These are phyloP conservation scores for Cytospora leucostoma DNA, from an alignment of 2,329 filamentous ascomycete genomes.

Conservation along the genomic window DNA sequence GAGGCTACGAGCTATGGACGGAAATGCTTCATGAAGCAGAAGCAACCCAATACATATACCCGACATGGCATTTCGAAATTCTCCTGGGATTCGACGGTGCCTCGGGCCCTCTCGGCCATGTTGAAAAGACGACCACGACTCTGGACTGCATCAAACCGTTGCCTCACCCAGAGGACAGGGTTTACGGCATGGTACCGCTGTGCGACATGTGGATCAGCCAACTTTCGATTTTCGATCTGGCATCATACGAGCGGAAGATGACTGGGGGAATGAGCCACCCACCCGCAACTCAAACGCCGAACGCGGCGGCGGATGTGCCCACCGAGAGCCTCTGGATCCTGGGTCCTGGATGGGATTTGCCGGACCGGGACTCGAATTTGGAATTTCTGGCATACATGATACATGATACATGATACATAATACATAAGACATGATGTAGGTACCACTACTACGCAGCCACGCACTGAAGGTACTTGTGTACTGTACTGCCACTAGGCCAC, in stretches of 20 bases:
- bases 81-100: slow-evolving; percentile 8
- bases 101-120: slow-evolving; percentile 25
- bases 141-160: slow-evolving; percentile 6
- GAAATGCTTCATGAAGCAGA: slow-evolving; percentile 20
- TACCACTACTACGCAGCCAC: no score
- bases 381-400: neutral
- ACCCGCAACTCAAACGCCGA: slow-evolving; percentile 6
- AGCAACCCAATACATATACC: slow-evolving; percentile 27
- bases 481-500: no score
- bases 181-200: slow-evolving; percentile 19
- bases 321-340: neutral
- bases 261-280: slow-evolving; percentile 14
- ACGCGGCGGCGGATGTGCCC: slow-evolving; percentile 16
- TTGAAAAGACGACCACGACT: slow-evolving; percentile 6
- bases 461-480: no score
- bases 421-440: neutral
- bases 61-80: slow-evolving; percentile 14
- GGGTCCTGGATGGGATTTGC: neutral
- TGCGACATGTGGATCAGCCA: slow-evolving; percentile 26
- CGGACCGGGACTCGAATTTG: neutral
- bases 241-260: slow-evolving; percentile 26
- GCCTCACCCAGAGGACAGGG: slow-evolving; percentile 9
- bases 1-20: slow-evolving; percentile 15
- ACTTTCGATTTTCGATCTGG: slow-evolving; percentile 27
- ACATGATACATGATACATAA: neutral